Conservation (phyloP, 306 rosid species). For the Crotalaria pallida region DNA sequence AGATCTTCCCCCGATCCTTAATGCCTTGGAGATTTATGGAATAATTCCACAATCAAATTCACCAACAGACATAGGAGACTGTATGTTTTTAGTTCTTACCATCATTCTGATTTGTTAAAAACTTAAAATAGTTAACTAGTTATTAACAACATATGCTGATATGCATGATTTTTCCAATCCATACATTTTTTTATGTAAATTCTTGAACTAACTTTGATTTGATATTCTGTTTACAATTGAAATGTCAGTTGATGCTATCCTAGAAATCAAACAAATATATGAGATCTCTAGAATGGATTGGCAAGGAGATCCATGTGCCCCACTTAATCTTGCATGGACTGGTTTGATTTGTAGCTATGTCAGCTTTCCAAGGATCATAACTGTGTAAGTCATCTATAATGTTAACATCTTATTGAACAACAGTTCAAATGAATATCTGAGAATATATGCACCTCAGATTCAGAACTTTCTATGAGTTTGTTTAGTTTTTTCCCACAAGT, state of each 20-base stretch:
- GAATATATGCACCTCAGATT: not conserved
- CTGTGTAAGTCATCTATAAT: conserved; percentile 17
- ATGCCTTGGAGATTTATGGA: conserved; percentile 28
- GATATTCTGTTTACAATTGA: not conserved
- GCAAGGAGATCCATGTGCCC: conserved; percentile 41
- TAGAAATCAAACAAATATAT: not conserved
- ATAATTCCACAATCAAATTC: not conserved
- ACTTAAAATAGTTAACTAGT: not conserved
- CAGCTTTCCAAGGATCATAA: conserved; percentile 22
- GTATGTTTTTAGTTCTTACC: not conserved
- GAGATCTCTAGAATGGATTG: not conserved
- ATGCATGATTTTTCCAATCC: not conserved
- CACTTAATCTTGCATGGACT: conserved; percentile 8
- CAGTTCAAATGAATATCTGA: not conserved
- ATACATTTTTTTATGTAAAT: not conserved
- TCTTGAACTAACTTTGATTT: not conserved
- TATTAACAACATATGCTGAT: not conserved
- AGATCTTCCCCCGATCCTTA: conserved; percentile 35
- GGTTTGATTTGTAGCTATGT: conserved; percentile 19
- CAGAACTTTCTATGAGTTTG: not conserved
- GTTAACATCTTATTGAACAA: not conserved
- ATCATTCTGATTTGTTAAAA: not conserved
- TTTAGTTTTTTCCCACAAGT: too few species aligned
- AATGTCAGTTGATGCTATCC: not conserved
- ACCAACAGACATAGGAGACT: not conserved